These are phyloP conservation scores for Mycosarcoma mackinlayi DNA, from an alignment of 1,284 basidiomycete species.

Conservation along the genomic window DNA sequence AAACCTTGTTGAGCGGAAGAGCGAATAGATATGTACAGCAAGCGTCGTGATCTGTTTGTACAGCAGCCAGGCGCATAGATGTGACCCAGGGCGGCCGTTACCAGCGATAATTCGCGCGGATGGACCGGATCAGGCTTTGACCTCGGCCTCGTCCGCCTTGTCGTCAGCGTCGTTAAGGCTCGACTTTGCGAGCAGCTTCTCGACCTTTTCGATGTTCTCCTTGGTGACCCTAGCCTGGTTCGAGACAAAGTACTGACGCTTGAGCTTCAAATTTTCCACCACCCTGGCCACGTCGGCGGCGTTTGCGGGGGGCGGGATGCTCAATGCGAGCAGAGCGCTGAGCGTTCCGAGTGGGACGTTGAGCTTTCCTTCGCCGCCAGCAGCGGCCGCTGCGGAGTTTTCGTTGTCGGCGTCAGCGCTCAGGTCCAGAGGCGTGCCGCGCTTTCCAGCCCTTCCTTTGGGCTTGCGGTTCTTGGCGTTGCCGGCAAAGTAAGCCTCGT, in stretches of 20 bases:
- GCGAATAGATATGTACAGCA: too few relatives aligned
- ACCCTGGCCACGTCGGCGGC: slow-evolving; percentile 82
- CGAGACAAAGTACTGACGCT: slow-evolving; percentile 91
- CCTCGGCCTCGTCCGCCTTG: slow-evolving; percentile 7
- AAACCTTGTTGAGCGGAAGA: too few relatives aligned
- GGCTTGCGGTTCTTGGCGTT: slow-evolving; percentile 78
- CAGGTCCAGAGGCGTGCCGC: slow-evolving; percentile 52
- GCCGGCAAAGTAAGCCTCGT: slow-evolving; percentile 84
- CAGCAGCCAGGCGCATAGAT: too few relatives aligned
- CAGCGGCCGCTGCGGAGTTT: slow-evolving; percentile 32
- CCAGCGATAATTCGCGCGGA: neutral
- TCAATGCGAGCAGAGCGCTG: slow-evolving; percentile 84
- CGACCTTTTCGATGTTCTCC: slow-evolving; percentile 66
- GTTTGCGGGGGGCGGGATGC: slow-evolving; percentile 88
- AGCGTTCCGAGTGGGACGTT: slow-evolving; percentile 88
- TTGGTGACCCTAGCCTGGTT: slow-evolving; percentile 72
- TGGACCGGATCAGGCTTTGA: neutral
- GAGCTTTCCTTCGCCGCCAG: slow-evolving; percentile 71
- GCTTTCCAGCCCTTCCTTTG: slow-evolving; percentile 57
- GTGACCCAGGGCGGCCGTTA: too few relatives aligned
- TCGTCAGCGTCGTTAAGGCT: slow-evolving; percentile 17
- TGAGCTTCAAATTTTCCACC: slow-evolving; percentile 89
- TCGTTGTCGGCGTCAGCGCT: slow-evolving; percentile 17
- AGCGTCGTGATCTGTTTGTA: too few relatives aligned
- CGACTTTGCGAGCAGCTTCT: slow-evolving; percentile 56